phyloP scores from a whole-genome alignment of 768 basidiomycete genomes.

The Pleurotus tuoliensis region DNA sequence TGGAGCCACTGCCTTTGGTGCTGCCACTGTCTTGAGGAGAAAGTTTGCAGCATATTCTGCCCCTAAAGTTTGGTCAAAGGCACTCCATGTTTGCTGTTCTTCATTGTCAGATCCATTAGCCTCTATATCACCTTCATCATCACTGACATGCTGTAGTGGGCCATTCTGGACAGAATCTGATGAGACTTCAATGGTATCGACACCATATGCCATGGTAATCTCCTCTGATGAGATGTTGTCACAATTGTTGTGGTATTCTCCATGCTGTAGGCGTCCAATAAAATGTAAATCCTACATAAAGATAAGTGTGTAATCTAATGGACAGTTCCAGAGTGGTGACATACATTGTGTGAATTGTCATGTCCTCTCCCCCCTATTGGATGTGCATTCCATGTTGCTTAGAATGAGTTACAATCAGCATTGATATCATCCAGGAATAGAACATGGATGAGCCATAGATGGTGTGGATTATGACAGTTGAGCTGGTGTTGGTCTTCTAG shows the following conservation, averaged over 20 bases:
- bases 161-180: not conserved
- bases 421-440: constrained; percentile 27
- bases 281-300: constrained; percentile 6
- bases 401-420: constrained; percentile 21
- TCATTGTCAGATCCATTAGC: not conserved
- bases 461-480: constrained; percentile 16
- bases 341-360: constrained; percentile 7
- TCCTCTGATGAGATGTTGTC: not conserved
- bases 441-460: constrained; percentile 38
- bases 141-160: not conserved
- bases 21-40: no score
- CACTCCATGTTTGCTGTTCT: not conserved
- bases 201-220: not conserved
- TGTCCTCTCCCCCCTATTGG: constrained; percentile 16
- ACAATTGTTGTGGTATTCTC: not conserved
- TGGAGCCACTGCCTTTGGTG: not conserved
- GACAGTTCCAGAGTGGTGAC: not conserved
- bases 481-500: constrained; percentile 29
- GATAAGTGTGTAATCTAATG: not conserved
- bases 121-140: constrained; percentile 1
- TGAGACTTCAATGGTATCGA: not conserved
- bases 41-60: no score
- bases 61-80: no score
- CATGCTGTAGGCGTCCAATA: not conserved
- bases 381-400: constrained; percentile 27